A percentile compares a stretch with the other conserved stretches of the same genome.
Evolutionary conservation across 176 grass and related monocot genomes (phyloP).

Genomic region (Elymus sibiricus): DNA sequence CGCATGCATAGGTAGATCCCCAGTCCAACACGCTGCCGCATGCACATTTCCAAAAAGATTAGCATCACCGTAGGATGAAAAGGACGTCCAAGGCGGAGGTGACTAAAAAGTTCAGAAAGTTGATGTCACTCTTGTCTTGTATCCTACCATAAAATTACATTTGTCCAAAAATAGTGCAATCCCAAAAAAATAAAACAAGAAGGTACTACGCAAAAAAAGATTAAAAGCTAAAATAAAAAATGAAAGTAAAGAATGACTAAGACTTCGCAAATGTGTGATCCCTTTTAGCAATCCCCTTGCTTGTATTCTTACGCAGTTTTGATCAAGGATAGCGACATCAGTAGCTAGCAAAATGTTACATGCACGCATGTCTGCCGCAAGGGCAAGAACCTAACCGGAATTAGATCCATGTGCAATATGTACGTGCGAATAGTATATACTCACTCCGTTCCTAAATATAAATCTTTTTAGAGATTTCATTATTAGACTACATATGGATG

Average conservation of each 20-base stretch:
- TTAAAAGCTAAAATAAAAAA: too few relatives aligned
- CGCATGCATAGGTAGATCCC: too few relatives aligned
- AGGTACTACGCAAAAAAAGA: too few relatives aligned
- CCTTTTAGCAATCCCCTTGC: background rate
- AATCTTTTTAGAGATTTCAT: too few relatives aligned
- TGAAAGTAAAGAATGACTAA: background rate
- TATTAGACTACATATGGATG: too few relatives aligned
- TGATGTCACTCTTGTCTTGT: background rate
- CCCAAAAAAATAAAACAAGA: background rate
- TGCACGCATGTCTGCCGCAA: background rate
- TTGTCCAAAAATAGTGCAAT: background rate
- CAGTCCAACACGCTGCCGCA: background rate
- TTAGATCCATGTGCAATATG: background rate
- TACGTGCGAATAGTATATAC: background rate
- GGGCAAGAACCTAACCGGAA: background rate
- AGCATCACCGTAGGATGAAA: background rate
- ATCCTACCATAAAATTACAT: background rate
- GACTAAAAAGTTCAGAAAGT: background rate
- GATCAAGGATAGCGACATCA: background rate
- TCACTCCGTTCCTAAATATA: too few relatives aligned
- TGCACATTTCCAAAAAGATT: background rate
- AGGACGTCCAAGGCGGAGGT: background rate
- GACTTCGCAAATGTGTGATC: background rate
- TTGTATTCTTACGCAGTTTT: background rate
- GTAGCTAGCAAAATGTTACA: background rate